Evolutionary conservation across 176 grass and related monocot genomes (phyloP), one percentile per base, ranked within the genome.

Genomic region (Oryza meyeriana): DNA sequence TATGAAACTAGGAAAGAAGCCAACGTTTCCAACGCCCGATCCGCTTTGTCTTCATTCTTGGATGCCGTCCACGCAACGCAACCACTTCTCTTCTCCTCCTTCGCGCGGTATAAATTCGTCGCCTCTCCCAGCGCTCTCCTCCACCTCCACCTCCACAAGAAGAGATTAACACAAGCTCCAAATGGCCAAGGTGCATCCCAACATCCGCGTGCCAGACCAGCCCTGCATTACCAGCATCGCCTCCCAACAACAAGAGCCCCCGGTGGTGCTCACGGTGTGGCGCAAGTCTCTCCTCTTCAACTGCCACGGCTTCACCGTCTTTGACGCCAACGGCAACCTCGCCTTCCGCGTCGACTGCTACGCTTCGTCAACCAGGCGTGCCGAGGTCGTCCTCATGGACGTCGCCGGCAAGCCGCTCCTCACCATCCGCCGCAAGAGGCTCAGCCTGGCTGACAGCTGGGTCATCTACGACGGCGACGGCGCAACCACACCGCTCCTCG

Each of bases 311-410:
- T 97, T 97, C 83, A 97, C 94, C 6, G 94, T 97, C 25, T 97
- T 72, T 63, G 94, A 97, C 71, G 83, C 83, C 24, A 84, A 31
- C 12, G 94, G 94, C 55, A 34, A 88, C 70, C 89, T 97, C 87
- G 86, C 87, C 55, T 97, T 90, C 86, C 90, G 94, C 66, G 90
- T 97, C 17, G 94, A 97, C 71, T 85, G 86, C 79, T 94, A 94
- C 74, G 92, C 58, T 12, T 18, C 45, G 2, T 8, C 18, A 11
- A 63, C 79, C 16, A 36, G 74, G 2, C 85, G 82, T 45, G 66
- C 75, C 40, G 92, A 92, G 80, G 76, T 94, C 24, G 89, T 94
- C 9, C 92, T 94, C 72, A 94, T 94, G 92, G 89, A 89, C 82
- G 80, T 40, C 25, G 65, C 39, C 0, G 92, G 92, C 0, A 69